Base-by-base conservation (phyloP, 768 basidiomycete genomes). In the Scleroderma citrinum region DNA sequence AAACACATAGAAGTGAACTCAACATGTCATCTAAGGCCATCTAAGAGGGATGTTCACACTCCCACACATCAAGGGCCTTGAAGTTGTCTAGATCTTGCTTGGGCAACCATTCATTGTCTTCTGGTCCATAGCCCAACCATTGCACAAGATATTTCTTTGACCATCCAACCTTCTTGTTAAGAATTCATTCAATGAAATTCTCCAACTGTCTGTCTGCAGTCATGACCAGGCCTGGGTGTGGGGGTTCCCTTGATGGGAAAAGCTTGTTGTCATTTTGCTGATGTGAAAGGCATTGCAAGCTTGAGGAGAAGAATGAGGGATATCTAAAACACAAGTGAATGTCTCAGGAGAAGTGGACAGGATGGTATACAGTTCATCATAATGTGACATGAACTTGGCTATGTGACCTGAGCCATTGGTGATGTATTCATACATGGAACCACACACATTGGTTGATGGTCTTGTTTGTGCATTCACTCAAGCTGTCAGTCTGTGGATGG, bases 401-500 rank as follows among this genome's bases (percentile, higher is more conserved):
- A 59, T 52, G 0, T 37, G 46, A 8, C 53, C 48, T 3, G 37
- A 26, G 1, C 48, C 37, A 0, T 24, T 14, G 1, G 37, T 21
- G 0, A 42, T 32, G 16, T 53, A 57, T 17, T 53, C 50, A 3
- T 31, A 64, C 59, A 54, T 57, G 53, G 37, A 51, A 68, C 29
- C 51, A 49, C 1, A 59, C 38, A 12, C 41, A 37, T 36, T 70
- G 69, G 38, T 59, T 63, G 0, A 70, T 47, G 0, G 62, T 71
- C 35, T 66, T 66, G 40, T 71, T 71, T 0, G 62, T 62, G 0
- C 55, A 47, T 53, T 74, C 64, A n/a, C 62, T 68, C 0, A 54
- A 31, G 0, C 73, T 69, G 54, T 73, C 66, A 0, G 65, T 69
- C 47, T 74, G 60, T 0, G 69, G 71, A 34, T 74, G 73, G 38